Evolutionary conservation across 257 asterid species (phyloP), one percentile per base, ranked within the genome.

Genomic region (Oldenlandia corymbosa): DNA sequence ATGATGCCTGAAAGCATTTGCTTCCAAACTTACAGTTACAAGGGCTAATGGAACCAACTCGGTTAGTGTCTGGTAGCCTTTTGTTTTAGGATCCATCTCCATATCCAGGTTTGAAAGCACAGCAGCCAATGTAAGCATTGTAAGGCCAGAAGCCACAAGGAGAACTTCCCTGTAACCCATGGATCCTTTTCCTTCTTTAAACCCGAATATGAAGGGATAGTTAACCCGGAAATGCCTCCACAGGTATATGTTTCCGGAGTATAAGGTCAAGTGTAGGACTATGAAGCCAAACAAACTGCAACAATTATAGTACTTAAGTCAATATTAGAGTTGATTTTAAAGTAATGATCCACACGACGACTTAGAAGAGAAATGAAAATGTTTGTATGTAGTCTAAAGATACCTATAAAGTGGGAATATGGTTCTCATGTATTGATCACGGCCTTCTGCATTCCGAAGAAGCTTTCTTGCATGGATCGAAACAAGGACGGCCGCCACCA

Each of bases 401-500:
- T 57, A 91, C 97, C 96, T 88, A 37, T 91, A 84, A 47, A 91
- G 87, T 67, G 96, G 94, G 68, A 88, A 91, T 80, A 88, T 73
- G 50, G 63, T 82, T 9, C 81, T 68, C 95, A 91, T 88, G 76
- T 88, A 91, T 65, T 41, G 65, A 1, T 30, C 72, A 31, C 81
- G 77, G 39, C 78, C 85, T 21, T 24, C 66, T 21, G 21, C 57
- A 28, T 69, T 78, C 5, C 78, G 21, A 21, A 86, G 85, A 72
- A 86, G 87, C 31, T 81, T 32, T 41, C 85, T 65, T 0, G 81
- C 87, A 45, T 78, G 88, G 69, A 88, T 41, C 16, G 78, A 1
- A 68, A 80, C 63, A 34, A 69, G 5, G 11, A 86, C 71, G 60
- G 81, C 88, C 31, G 66, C 81, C 56, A 80, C 48, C 10, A 91